Percentiles rank a stretch among this genome's conserved stretches.
Evolutionary conservation across 768 basidiomycete species (phyloP).

Genomic region (Cubamyces sp.): DNA sequence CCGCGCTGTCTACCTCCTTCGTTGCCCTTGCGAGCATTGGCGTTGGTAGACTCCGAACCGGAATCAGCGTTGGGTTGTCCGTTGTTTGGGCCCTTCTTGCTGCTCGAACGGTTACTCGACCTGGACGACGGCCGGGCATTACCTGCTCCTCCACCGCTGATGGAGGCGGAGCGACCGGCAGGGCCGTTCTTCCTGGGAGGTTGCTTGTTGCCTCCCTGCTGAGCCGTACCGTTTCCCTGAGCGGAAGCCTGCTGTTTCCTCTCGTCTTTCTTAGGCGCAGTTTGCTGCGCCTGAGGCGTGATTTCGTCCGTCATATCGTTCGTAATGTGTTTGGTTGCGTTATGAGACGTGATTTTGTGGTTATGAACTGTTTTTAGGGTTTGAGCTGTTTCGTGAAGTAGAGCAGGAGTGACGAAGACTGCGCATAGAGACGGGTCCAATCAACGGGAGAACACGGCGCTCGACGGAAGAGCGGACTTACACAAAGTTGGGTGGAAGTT

Average conservation of each 20-base stretch:
- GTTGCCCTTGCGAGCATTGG: constrained; percentile 60
- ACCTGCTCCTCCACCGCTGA: constrained; percentile 37
- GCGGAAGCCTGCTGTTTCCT: constrained; percentile 57
- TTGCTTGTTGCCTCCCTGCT: constrained; percentile 48
- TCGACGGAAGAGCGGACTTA: constrained; percentile 15
- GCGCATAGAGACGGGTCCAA: constrained; percentile 18
- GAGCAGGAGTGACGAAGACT: constrained; percentile 29
- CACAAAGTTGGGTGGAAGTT: constrained; percentile 44
- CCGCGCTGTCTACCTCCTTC: constrained; percentile 43
- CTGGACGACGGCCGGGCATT: constrained; percentile 65
- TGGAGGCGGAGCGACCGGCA: constrained; percentile 23
- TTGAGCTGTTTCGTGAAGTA: constrained; percentile 20
- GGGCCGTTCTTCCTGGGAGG: constrained; percentile 56
- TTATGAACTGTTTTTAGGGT: constrained; percentile 49
- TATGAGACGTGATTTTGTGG: constrained; percentile 45
- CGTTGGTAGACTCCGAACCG: constrained; percentile 71
- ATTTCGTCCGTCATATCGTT: constrained; percentile 89
- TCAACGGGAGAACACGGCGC: constrained; percentile 20
- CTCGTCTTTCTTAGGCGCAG: constrained; percentile 70
- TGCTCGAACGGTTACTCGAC: constrained; percentile 64
- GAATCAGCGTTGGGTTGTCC: constrained; percentile 57
- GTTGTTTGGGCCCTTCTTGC: constrained; percentile 26
- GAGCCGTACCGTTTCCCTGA: constrained; percentile 26
- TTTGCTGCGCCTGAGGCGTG: constrained; percentile 52
- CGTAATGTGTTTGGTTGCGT: constrained; percentile 53